Evolutionary conservation across 768 basidiomycete genomes (phyloP), one percentile per base, ranked within the genome.

Genomic region (Hygrophorus pudorinus): DNA sequence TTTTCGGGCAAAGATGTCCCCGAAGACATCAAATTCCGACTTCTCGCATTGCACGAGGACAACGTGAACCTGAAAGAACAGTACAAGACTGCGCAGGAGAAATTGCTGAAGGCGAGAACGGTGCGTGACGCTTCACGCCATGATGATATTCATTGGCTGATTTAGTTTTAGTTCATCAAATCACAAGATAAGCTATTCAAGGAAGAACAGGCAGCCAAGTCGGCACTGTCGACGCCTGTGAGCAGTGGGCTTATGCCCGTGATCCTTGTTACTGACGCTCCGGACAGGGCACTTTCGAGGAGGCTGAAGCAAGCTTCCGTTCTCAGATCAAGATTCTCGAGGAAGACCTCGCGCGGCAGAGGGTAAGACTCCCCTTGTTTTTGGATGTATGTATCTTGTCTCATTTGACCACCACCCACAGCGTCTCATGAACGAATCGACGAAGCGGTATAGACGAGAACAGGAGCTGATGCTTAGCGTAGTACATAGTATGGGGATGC

Each of bases 141-240:
- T 12, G 21, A 42, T 41, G 21, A 11, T 12, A 18, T 16, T 14
- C 27, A 29, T 34, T 32, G 35, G 13, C 46, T 39, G 4, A 30
- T 17, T 39, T 17, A 29, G 12, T 32, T 48, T 31, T 27, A 93
- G 87, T 92, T 94, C 62, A 90, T 97, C 67, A 90, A 89, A 59
- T 73, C 80, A 27, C 92, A 94, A 60, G 91, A 96, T 64, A 85
- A 85, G 51, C 68, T 90, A 21, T 84, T 92, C 64, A 85, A 84
- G 52, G 85, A 89, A 55, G 81, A 83, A 55, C 79, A 81, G 40
- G 77, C 79, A 4, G 75, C 78, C 41, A 72, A 71, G 34, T 24
- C 20, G 52, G 66, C 64, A 24, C 68, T 65, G 16, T 53, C 63
- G 44, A 56, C 67, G 28, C 61, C 73, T 32, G 81, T 81, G 50